A percentile compares a stretch with the other conserved stretches of the same genome.
Conservation (phyloP, 2,329 filamentous ascomycete genomes). For the Sporothrix schenckii region DNA sequence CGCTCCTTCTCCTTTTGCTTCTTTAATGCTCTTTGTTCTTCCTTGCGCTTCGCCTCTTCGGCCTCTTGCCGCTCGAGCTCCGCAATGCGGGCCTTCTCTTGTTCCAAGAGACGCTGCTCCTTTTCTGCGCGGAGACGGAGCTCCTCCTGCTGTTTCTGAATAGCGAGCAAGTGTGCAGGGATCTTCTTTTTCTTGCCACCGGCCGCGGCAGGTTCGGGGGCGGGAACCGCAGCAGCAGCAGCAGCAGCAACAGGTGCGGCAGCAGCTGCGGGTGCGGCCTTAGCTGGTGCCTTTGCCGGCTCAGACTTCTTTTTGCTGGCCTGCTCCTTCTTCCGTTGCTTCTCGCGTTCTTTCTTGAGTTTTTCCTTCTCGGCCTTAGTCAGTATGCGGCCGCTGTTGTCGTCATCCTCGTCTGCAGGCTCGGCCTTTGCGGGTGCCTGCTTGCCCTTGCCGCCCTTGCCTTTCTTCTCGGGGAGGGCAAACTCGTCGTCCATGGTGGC, state of each 20-base stretch:
- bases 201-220: constrained; percentile 55
- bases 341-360: constrained; percentile 96
- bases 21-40: constrained; percentile 74
- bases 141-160: constrained; percentile 84
- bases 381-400: constrained; percentile 69
- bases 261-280: constrained; percentile 10
- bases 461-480: constrained; percentile 75
- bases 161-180: constrained; percentile 68
- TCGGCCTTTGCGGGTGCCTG: constrained; percentile 55
- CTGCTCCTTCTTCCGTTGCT: constrained; percentile 98
- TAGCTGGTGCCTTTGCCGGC: constrained; percentile 49
- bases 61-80: constrained; percentile 66
- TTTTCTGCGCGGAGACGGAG: constrained; percentile 68
- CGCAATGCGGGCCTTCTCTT: constrained; percentile 66
- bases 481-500: constrained; percentile 85
- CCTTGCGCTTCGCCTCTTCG: constrained; percentile 70
- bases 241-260: constrained; percentile 14
- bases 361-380: constrained; percentile 99
- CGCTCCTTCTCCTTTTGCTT: constrained; percentile 87
- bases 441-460: constrained; percentile 59
- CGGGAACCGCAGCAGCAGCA: constrained; percentile 38
- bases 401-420: constrained; percentile 53
- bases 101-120: constrained; percentile 58
- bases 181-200: constrained; percentile 87
- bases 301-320: constrained; percentile 81